phyloP scores from a whole-genome alignment of 768 basidiomycete genomes.

The Suillus placidus region DNA sequence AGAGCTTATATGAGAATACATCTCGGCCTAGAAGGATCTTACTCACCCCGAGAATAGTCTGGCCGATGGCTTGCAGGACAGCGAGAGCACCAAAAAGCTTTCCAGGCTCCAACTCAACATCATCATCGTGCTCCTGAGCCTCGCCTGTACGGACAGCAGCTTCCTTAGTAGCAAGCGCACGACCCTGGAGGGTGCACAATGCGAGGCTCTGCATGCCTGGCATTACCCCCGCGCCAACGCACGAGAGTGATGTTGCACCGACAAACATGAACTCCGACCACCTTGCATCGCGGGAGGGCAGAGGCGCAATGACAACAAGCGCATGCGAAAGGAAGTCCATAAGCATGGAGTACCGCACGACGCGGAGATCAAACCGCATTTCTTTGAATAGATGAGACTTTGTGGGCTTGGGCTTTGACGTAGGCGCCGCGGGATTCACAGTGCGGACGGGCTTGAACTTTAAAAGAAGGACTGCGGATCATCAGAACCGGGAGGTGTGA shows the following conservation, averaged over 20 bases:
- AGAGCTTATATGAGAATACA: conserved; percentile 14
- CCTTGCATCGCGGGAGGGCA: conserved; percentile 41
- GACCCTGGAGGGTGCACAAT: conserved; percentile 56
- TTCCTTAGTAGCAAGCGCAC: conserved; percentile 35
- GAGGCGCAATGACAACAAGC: conserved; percentile 56
- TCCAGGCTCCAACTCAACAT: conserved; percentile 46
- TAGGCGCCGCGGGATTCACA: conserved; percentile 32
- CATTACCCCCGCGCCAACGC: conserved; percentile 67
- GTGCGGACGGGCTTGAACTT: conserved; percentile 54
- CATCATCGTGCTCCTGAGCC: conserved; percentile 14
- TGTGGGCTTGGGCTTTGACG: conserved; percentile 48
- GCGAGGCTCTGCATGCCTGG: conserved; percentile 77
- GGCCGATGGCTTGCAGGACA: conserved; percentile 64
- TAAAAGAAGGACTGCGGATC: conserved; percentile 53
- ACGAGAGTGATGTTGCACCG: conserved; percentile 60
- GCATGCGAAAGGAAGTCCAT: conserved; percentile 67
- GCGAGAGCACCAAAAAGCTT: conserved; percentile 74
- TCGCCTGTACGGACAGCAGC: conserved; percentile 32
- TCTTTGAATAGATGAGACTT: conserved; percentile 58
- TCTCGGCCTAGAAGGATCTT: neutral
- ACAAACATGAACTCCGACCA: conserved; percentile 52
- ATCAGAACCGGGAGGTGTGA: conserved; percentile 39
- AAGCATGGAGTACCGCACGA: conserved; percentile 65
- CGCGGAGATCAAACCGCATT: conserved; percentile 67
- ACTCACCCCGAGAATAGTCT: conserved; percentile 57